phyloP scores from a whole-genome alignment of 129 eudicot genomes.

The Ambrosia artemisiifolia region DNA sequence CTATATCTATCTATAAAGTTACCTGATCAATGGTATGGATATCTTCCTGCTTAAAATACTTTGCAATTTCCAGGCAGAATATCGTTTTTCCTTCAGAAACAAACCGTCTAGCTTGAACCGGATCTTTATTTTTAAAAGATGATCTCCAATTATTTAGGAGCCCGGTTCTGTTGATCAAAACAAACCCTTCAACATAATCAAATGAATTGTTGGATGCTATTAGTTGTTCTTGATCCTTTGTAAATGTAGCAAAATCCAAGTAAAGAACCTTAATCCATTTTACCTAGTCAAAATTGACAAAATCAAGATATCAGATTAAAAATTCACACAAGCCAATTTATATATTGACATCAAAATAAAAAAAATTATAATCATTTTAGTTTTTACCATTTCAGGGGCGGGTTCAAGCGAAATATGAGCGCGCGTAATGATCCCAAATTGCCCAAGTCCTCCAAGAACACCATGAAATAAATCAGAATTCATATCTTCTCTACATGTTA shows the following conservation, averaged over 20 bases:
- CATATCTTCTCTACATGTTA: constrained; percentile 58
- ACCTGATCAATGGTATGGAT: constrained; percentile 54
- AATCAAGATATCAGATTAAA: no score
- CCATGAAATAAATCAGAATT: constrained; percentile 86
- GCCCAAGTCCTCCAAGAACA: constrained; percentile 97
- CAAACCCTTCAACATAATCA: constrained; percentile 91
- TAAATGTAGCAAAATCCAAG: constrained; percentile 58
- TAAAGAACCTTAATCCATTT: constrained; percentile 94
- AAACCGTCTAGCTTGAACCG: constrained; percentile 55
- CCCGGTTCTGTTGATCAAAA: constrained; percentile 84
- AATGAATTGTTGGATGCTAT: constrained; percentile 62
- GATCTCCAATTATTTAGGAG: constrained; percentile 85
- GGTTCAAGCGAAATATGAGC: constrained; percentile 83
- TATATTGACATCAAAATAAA: neutral
- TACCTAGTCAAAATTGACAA: constrained; percentile 46
- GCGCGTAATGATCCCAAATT: constrained; percentile 85
- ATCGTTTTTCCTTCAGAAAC: constrained; percentile 71
- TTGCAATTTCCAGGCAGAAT: constrained; percentile 81
- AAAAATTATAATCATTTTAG: neutral
- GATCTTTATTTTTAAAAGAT: constrained; percentile 76
- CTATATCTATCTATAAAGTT: constrained; percentile 11
- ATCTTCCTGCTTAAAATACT: constrained; percentile 63
- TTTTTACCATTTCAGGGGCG: constrained; percentile 69
- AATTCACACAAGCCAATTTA: constrained; percentile 10
- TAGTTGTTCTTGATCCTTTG: constrained; percentile 76